These are phyloP conservation scores for Cladophialophora chaetospira DNA, from an alignment of 2,329 filamentous ascomycete genomes.

Conservation along the genomic window DNA sequence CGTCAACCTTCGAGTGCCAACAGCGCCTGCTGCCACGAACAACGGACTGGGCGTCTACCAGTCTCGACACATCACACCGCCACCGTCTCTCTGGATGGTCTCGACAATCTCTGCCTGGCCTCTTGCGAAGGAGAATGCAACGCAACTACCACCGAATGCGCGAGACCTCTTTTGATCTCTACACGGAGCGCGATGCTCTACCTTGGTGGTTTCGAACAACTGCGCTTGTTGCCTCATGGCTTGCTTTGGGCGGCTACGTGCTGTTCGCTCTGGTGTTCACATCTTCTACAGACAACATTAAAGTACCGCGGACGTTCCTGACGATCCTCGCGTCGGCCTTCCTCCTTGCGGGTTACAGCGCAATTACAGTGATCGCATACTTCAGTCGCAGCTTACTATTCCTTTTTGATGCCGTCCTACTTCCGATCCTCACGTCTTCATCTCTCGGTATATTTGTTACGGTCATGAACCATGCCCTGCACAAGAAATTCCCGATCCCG, in stretches of 20 bases:
- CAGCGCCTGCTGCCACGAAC: not conserved
- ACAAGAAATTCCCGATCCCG: slow-evolving; percentile 22
- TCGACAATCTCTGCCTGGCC: not conserved
- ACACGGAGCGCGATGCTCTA: slow-evolving; percentile 30
- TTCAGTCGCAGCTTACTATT: slow-evolving; percentile 30
- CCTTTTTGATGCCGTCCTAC: slow-evolving; percentile 29
- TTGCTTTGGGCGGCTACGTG: slow-evolving; percentile 31
- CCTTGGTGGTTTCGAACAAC: slow-evolving; percentile 29
- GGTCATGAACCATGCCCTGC: slow-evolving; percentile 28
- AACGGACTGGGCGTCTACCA: not conserved
- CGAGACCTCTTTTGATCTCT: slow-evolving; percentile 32
- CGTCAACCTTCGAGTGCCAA: not conserved
- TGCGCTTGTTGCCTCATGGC: slow-evolving; percentile 29
- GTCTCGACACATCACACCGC: not conserved
- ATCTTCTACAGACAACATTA: slow-evolving; percentile 24
- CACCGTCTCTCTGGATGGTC: slow-evolving; percentile 13
- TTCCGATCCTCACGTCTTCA: slow-evolving; percentile 30
- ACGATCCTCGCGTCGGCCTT: slow-evolving; percentile 23
- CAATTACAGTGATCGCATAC: slow-evolving; percentile 22
- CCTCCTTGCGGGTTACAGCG: slow-evolving; percentile 26
- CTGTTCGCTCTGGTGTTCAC: slow-evolving; percentile 31
- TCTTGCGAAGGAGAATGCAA: slow-evolving; percentile 23
- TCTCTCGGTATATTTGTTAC: slow-evolving; percentile 31
- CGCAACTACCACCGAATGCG: slow-evolving; percentile 24
- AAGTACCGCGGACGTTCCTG: slow-evolving; percentile 18